Base-by-base conservation (phyloP, 202 grass and related monocot genomes). In the Zizania palustris region DNA sequence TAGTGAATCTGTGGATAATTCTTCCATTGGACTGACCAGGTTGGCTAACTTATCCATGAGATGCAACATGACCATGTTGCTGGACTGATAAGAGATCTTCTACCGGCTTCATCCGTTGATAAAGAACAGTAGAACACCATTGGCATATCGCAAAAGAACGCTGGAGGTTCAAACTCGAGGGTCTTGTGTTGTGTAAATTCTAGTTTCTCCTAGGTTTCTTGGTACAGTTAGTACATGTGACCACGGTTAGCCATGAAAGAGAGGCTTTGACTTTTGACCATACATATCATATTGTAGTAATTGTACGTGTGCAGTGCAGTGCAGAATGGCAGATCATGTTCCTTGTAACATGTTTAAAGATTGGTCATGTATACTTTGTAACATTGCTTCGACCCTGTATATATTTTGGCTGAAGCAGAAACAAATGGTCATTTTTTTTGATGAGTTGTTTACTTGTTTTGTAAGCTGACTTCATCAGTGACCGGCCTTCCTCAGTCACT, bases 131-230 rank as follows among this genome's bases (percentile, higher is more conserved):
- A 28, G 45, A 83, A 22, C 44, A 22, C 7, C 55, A 70, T 60
- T 9, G 11, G 2, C 28, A 34, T 10, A 4, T 19, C 6, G 43
- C 45, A 75, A 86, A 76, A 39, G 11, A 15, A 1, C 1, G 2
- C 13, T 5, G 9, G 9, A 45, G 50, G 43, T 76, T 21, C 11
- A 46, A 67, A 72, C 14, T 51, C 11, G 9, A 60, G 53, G 40
- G 77, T 44, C 43, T 7, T 8, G 0, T 66, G 12, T 78, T 28
- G 28, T 28, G 79, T 78, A 67, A 43, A 83, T 78, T 61, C 6
- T 58, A 55, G 53, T 42, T 41, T 43, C 36, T 42, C 60, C 9
- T 66, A 66, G 67, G 73, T 46, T 49, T 33, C 15, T 33, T 9
- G 68, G 74, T 69, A 74, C 28, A 28, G 28, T 28, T 16, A 86